phyloP scores from a whole-genome alignment of 2,329 filamentous ascomycete species.

The Paramyrothecium roridum region DNA sequence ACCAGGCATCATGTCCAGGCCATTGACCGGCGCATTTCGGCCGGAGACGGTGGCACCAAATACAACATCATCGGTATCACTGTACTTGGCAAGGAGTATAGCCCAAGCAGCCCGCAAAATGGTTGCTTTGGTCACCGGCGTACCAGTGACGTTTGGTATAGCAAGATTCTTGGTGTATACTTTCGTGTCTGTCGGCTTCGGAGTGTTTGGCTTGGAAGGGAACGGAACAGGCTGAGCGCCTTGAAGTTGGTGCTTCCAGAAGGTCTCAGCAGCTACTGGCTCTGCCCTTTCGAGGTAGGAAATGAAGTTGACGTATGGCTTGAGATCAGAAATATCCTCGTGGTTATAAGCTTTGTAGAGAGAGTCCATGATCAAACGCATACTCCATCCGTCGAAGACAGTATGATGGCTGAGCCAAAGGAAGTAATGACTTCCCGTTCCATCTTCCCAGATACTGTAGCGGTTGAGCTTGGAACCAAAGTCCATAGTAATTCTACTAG shows the following conservation, averaged over 20 bases:
- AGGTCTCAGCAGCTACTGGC: constrained; percentile 10
- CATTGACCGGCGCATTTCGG: constrained; percentile 18
- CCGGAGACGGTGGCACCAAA: constrained; percentile 25
- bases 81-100: constrained; percentile 15
- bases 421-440: constrained; percentile 1
- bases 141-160: not conserved
- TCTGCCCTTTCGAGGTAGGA: constrained; percentile 33
- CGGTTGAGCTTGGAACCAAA: not conserved
- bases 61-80: constrained; percentile 13
- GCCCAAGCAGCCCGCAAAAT: constrained; percentile 21
- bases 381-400: constrained; percentile 49
- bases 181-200: not conserved
- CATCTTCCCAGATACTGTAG: not conserved
- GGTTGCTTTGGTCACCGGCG: constrained; percentile 12
- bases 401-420: constrained; percentile 31
- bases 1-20: constrained; percentile 21
- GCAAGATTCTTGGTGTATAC: not conserved
- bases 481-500: not conserved
- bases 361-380: constrained; percentile 28
- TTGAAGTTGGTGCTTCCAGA: constrained; percentile 36
- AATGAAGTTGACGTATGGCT: constrained; percentile 36
- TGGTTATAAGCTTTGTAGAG: constrained; percentile 6
- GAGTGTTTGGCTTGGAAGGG: not conserved
- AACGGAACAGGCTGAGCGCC: constrained; percentile 9
- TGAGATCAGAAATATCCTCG: constrained; percentile 5